Conservation (phyloP, 106 monocot species). For the Apostasia shenzhenica region DNA sequence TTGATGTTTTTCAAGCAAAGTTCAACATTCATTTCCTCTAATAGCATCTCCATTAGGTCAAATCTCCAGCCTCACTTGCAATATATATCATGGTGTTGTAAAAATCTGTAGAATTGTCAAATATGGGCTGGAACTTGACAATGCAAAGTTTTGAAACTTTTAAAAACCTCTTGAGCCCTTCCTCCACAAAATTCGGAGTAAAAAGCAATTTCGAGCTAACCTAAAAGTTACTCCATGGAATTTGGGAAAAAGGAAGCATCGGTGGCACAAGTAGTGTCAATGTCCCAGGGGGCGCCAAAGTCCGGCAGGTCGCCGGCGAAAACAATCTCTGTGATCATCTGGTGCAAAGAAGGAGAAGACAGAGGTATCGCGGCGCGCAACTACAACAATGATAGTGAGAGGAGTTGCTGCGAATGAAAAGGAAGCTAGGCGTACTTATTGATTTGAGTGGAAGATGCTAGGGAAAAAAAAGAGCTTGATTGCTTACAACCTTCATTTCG, state of each 20-base stretch:
- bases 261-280: neutral
- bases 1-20: conserved; percentile 44
- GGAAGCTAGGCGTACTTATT: neutral
- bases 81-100: conserved; percentile 83
- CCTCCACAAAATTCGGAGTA: conserved; percentile 51
- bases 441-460: neutral
- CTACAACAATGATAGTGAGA: neutral
- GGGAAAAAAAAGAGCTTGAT: neutral
- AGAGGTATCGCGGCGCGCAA: neutral
- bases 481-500: too few species aligned
- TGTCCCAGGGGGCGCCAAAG: neutral
- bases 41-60: conserved; percentile 51
- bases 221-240: conserved; percentile 36
- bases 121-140: conserved; percentile 33
- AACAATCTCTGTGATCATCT: conserved; percentile 17
- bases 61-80: conserved; percentile 60
- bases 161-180: conserved; percentile 76
- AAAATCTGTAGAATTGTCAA: conserved; percentile 41
- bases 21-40: conserved; percentile 50
- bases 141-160: conserved; percentile 49
- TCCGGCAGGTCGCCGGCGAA: neutral
- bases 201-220: conserved; percentile 25
- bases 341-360: conserved; percentile 16
- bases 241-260: neutral
- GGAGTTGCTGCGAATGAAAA: conserved; percentile 4